phyloP scores from a whole-genome alignment of 176 grass and related monocot species.

The Rhynchospora tenuis region DNA sequence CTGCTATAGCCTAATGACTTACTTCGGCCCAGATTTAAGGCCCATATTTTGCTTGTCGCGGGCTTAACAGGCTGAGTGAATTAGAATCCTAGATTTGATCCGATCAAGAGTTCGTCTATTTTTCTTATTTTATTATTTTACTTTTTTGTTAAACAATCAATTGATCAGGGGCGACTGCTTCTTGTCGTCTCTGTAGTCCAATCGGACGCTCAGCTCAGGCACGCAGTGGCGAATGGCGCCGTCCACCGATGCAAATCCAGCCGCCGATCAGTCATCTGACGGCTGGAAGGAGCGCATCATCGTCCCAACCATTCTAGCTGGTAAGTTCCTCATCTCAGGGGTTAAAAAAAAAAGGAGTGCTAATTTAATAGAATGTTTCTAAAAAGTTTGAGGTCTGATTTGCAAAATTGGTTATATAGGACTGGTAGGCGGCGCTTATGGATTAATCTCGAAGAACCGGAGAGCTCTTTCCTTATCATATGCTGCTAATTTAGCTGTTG shows the following conservation, averaged over 20 bases:
- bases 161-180: neutral
- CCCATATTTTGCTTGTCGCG: neutral
- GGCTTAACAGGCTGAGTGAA: neutral
- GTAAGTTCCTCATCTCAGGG: conserved; percentile 10
- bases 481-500: conserved; percentile 55
- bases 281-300: conserved; percentile 70
- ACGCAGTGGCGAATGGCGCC: conserved; percentile 12
- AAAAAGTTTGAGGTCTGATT: neutral
- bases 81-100: neutral
- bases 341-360: neutral
- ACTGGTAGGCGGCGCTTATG: conserved; percentile 47
- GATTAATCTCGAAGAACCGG: conserved; percentile 55
- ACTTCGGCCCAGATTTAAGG: neutral
- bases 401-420: conserved; percentile 30
- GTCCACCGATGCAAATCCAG: conserved; percentile 16
- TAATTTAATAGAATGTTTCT: neutral
- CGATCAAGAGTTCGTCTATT: neutral
- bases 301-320: conserved; percentile 35
- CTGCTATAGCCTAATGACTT: too few relatives aligned
- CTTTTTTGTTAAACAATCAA: neutral
- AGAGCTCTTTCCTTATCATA: conserved; percentile 46
- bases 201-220: neutral
- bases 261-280: conserved; percentile 2
- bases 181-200: neutral
- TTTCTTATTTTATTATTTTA: too few relatives aligned